A percentile compares a stretch with the other conserved stretches of the same genome.
Evolutionary conservation across 805 yeast genomes (phyloP).

Genomic region (Metschnikowia orientalis): DNA sequence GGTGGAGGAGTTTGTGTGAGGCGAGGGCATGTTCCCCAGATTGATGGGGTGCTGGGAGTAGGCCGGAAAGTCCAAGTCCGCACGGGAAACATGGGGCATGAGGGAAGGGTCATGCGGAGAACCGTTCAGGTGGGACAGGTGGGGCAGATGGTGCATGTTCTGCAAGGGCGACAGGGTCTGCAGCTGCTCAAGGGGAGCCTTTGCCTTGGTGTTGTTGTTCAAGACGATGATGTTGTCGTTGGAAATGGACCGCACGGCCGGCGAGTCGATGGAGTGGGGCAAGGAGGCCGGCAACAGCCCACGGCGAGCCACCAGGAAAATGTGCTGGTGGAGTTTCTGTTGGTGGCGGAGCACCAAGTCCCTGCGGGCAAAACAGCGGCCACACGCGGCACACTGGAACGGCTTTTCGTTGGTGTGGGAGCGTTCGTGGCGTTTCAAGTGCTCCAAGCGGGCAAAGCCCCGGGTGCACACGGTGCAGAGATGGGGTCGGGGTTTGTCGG

Average conservation of each 20-base stretch:
- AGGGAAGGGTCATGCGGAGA: conserved; percentile 6
- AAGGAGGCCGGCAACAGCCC: conserved; percentile 15
- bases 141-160: conserved; percentile 3
- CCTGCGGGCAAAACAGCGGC: conserved; percentile 90
- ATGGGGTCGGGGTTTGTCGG: conserved; percentile 93
- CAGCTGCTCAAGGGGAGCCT: conserved; percentile 41
- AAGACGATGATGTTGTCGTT: conserved; percentile 51
- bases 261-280: conserved; percentile 6
- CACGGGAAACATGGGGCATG: neutral
- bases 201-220: conserved; percentile 47
- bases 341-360: conserved; percentile 88
- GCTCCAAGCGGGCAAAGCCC: conserved; percentile 93
- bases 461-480: conserved; percentile 87
- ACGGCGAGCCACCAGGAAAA: conserved; percentile 15
- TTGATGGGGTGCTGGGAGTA: conserved; percentile 2
- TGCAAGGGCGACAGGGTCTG: conserved; percentile 4
- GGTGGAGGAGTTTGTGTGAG: conserved; percentile 22
- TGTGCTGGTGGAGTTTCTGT: conserved; percentile 69
- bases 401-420: conserved; percentile 86
- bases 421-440: conserved; percentile 87
- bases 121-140: conserved; percentile 11
- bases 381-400: conserved; percentile 93
- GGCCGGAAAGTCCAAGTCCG: conserved; percentile 1
- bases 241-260: conserved; percentile 6
- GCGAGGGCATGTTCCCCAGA: conserved; percentile 21